Base-by-base conservation (phyloP, 257 asterid species). In the Hygrophila difformis region DNA sequence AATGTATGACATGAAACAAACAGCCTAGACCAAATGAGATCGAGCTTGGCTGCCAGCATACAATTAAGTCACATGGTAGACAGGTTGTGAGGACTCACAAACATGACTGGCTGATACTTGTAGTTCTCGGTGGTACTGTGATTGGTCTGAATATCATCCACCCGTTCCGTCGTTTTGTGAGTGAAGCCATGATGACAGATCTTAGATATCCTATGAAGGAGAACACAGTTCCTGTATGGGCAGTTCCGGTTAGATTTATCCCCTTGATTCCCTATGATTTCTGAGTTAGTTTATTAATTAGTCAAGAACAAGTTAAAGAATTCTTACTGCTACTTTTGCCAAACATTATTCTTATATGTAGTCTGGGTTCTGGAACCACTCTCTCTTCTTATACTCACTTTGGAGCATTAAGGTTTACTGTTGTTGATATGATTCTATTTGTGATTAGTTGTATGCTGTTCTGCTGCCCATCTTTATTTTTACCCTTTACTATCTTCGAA, bases 191-290 rank as follows among this genome's bases (percentile, higher is more conserved):
- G 94, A 55, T 87, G 82, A 49, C 66, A 0, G 94, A 87, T 72
- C 87, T 87, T 36, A 82, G 13, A 58, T 87, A 82, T 60, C 96
- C 96, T 18, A 64, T 87, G 81, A 75, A 87, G 60, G 82, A 73
- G 6, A 77, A 82, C 58, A 87, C 96, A 0, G 87, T 87, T 16
- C 96, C 96, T 1, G 54, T 77, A 21, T 87, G 94, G 94, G 46
- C 93, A 34, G 94, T 87, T 67, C 96, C 96, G 12, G 94, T 87
- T 67, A 82, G 94, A 57, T 36, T 45, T 46, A 12, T 21, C 22
- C n/a, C n/a, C n/a, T n/a, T n/a, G n/a, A n/a, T n/a, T n/a, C n/a
- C n/a, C n/a, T n/a, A n/a, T n/a, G 17, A 21, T 57, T 39, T 40
- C 12, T 46, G 26, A 1, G 8, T 29, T 17, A 13, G 35, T 35